Evolutionary conservation across 306 rosid genomes (phyloP).

Genomic region (Prunus fruticosa): DNA sequence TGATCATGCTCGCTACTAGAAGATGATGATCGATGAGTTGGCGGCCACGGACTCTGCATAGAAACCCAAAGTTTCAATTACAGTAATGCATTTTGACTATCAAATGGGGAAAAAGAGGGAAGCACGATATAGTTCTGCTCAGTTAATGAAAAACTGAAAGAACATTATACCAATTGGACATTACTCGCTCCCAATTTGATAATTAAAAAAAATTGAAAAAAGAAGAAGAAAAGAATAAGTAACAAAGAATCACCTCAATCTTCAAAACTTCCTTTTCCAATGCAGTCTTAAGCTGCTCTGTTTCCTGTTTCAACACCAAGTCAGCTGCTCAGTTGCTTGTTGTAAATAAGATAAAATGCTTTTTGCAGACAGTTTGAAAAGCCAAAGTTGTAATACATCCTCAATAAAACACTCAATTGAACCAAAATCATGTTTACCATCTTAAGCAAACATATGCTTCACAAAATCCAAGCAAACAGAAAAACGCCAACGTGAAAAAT

Average conservation of each 20-base stretch:
- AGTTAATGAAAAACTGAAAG: background rate
- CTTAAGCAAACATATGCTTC: background rate
- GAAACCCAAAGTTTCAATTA: constrained; percentile 23
- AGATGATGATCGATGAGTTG: constrained; percentile 44
- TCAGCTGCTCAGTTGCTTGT: constrained; percentile 2
- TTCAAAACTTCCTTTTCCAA: constrained; percentile 61
- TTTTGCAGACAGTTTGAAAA: background rate
- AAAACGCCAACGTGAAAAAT: background rate
- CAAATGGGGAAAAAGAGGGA: background rate
- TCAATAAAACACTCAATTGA: background rate
- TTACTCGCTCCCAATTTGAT: background rate
- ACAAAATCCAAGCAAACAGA: background rate
- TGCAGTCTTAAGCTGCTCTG: constrained; percentile 63
- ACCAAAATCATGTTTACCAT: background rate
- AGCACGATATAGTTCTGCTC: background rate
- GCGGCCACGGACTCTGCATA: constrained; percentile 62
- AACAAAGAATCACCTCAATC: constrained; percentile 61
- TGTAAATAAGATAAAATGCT: background rate
- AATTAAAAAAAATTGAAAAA: background rate
- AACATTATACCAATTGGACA: background rate
- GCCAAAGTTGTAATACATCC: background rate
- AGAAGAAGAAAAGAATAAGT: background rate
- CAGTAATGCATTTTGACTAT: constrained; percentile 12
- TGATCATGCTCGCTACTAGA: constrained; percentile 49
- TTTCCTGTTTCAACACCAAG: constrained; percentile 65